Percentiles rank a stretch among this genome's conserved stretches.
Evolutionary conservation across 2,329 filamentous ascomycete species (phyloP).

Genomic region (Ciborinia camelliae): DNA sequence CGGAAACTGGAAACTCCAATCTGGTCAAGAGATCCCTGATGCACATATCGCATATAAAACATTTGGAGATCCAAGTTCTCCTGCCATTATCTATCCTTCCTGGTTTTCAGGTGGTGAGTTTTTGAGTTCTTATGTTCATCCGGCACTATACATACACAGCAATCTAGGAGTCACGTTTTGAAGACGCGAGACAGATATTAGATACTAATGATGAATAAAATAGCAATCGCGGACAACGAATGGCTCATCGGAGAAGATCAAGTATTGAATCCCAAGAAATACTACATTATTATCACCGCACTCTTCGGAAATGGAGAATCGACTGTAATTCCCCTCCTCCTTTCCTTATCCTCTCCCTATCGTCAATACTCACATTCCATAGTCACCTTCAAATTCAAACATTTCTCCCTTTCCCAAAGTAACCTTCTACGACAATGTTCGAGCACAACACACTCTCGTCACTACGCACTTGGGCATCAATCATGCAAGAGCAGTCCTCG

Average conservation of each 20-base stretch:
- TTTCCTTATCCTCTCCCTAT: not conserved
- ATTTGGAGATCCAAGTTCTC: slow-evolving; percentile 58
- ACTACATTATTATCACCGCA: slow-evolving; percentile 66
- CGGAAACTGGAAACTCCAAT: slow-evolving; percentile 65
- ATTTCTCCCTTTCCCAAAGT: slow-evolving; percentile 59
- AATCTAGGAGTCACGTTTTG: not conserved
- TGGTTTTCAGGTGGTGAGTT: slow-evolving; percentile 65
- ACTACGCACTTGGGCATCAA: slow-evolving; percentile 59
- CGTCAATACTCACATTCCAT: not conserved
- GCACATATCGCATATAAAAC: slow-evolving; percentile 76
- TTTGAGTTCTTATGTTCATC: not conserved
- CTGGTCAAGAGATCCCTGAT: slow-evolving; percentile 56
- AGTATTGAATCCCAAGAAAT: slow-evolving; percentile 60
- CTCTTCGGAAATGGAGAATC: slow-evolving; percentile 69
- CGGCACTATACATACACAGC: no score
- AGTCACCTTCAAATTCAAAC: slow-evolving; percentile 59
- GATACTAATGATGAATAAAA: slow-evolving; percentile 15
- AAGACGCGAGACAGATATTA: not conserved
- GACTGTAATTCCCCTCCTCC: slow-evolving; percentile 35
- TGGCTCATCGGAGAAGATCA: slow-evolving; percentile 57
- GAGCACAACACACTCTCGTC: slow-evolving; percentile 63
- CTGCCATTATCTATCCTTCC: slow-evolving; percentile 71
- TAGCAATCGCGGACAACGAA: slow-evolving; percentile 64
- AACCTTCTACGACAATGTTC: slow-evolving; percentile 66
- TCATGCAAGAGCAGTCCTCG: slow-evolving; percentile 60